Evolutionary conservation across 768 basidiomycete species (phyloP).

Genomic region (Lactarius sp.): DNA sequence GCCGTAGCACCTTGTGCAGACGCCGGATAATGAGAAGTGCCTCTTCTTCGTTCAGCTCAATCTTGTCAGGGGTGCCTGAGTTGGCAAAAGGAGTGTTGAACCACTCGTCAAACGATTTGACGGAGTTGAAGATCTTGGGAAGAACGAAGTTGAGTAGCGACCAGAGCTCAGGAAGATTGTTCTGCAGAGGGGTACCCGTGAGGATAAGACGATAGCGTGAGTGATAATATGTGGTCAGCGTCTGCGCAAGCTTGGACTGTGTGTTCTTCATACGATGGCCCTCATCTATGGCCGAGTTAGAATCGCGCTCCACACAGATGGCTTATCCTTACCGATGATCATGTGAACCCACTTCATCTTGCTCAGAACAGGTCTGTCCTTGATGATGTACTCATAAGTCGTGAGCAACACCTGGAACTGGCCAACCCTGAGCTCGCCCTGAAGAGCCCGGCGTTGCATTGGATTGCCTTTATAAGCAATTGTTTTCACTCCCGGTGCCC

Average conservation of each 20-base stretch:
- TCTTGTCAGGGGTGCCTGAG: constrained; percentile 96
- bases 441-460: constrained; percentile 68
- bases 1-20: constrained; percentile 90
- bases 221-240: constrained; percentile 88
- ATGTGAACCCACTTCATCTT: constrained; percentile 96
- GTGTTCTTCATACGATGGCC: constrained; percentile 99
- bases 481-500: constrained; percentile 79
- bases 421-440: constrained; percentile 68
- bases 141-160: constrained; percentile 91
- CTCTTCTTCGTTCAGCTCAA: constrained; percentile 99
- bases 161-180: constrained; percentile 96
- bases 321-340: constrained; percentile 85
- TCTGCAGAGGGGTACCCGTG: constrained; percentile 94
- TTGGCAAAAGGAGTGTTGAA: constrained; percentile 99
- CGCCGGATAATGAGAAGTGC: constrained; percentile 95
- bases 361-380: constrained; percentile 84
- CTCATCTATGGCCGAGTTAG: constrained; percentile 54
- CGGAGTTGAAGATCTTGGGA: constrained; percentile 96
- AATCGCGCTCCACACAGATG: not conserved
- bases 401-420: constrained; percentile 92
- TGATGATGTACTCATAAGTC: constrained; percentile 97
- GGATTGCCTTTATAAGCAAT: constrained; percentile 94
- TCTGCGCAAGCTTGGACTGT: constrained; percentile 82
- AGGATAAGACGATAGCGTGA: constrained; percentile 91
- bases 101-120: constrained; percentile 99